Base-by-base conservation (phyloP, 2,329 filamentous ascomycete genomes). In the Cladosporium sp. region DNA sequence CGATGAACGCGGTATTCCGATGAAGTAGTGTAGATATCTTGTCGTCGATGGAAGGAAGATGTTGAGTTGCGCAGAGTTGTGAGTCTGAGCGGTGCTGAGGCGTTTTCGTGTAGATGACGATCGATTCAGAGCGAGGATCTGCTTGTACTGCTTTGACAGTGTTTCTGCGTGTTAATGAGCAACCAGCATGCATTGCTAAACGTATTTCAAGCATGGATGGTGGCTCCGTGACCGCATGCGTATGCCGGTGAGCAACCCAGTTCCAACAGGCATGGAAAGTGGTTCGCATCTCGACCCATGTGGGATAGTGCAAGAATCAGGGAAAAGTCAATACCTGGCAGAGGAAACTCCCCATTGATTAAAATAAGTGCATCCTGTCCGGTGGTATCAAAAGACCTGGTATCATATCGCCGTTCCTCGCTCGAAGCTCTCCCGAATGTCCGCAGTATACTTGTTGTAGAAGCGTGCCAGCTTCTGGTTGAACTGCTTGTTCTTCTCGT, bases 401-500 rank as follows among this genome's bases (percentile, higher is more conserved):
- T 52, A 60, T 80, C 84, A 98, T 78, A 98, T 95, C 86, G 96
- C 96, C 3, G 95, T 98, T 21, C 95, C 95, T 70, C 95, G 87
- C 85, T 99, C 95, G 78, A 99, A 99, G 79, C 91, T 97, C 76
- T 99, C 95, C 76, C 95, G 85, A 74, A 99, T 98, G 78, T 99
- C 95, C 36, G 91, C 88, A 55, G 95, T 99, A 80, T 99, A 99
- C 84, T 97, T 96, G 82, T 99, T 95, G 81, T 99, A 99, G 82
- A 98, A 99, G 71, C 95, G 86, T 64, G 90, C 85, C 79, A 99
- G 83, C 83, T 99, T 98, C 83, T 96, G 89, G 87, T 99, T 99
- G 84, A 99, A 99, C 85, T 97, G 93, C 85, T 98, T 98, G 85
- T 99, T 99, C 90, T 99, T 97, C 81, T 97, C 93, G 81, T 99